Evolutionary conservation across 2,329 filamentous ascomycete species (phyloP).

Genomic region (Fonsecaea nubica): DNA sequence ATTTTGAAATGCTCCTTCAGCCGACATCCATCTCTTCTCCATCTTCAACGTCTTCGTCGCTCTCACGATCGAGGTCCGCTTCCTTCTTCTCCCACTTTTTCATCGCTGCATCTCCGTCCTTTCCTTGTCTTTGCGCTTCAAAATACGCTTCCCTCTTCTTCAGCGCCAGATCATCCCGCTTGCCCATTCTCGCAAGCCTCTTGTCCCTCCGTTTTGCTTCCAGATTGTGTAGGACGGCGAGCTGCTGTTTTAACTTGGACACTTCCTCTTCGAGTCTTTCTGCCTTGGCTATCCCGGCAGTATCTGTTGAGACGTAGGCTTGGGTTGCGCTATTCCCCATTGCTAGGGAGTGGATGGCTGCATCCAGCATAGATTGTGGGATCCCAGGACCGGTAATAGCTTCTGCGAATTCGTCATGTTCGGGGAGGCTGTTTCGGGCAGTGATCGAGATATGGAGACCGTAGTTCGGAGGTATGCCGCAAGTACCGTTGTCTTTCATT

Average conservation of each 20-base stretch:
- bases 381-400: constrained; percentile 28
- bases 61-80: constrained; percentile 23
- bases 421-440: constrained; percentile 48
- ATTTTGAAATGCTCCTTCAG: constrained; percentile 10
- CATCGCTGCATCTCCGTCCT: constrained; percentile 49
- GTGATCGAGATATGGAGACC: constrained; percentile 49
- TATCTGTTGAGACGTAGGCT: constrained; percentile 23
- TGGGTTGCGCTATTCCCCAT: constrained; percentile 5
- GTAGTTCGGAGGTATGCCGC: constrained; percentile 51
- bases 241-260: constrained; percentile 46
- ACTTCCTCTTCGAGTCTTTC: constrained; percentile 50
- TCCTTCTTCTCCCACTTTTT: constrained; percentile 40
- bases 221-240: constrained; percentile 43
- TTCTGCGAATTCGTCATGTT: constrained; percentile 49
- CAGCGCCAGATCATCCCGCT: constrained; percentile 50
- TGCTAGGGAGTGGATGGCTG: constrained; percentile 38
- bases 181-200: constrained; percentile 45
- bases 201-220: constrained; percentile 50
- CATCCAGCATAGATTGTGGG: constrained; percentile 37
- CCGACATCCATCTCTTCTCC: constrained; percentile 29
- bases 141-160: constrained; percentile 53
- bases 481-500: constrained; percentile 45
- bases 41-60: constrained; percentile 26
- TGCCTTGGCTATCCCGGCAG: constrained; percentile 37
- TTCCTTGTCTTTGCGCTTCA: constrained; percentile 52